Evolutionary conservation across 352 stramenopile species (phyloP).

Genomic region (Phytophthora meadii): DNA sequence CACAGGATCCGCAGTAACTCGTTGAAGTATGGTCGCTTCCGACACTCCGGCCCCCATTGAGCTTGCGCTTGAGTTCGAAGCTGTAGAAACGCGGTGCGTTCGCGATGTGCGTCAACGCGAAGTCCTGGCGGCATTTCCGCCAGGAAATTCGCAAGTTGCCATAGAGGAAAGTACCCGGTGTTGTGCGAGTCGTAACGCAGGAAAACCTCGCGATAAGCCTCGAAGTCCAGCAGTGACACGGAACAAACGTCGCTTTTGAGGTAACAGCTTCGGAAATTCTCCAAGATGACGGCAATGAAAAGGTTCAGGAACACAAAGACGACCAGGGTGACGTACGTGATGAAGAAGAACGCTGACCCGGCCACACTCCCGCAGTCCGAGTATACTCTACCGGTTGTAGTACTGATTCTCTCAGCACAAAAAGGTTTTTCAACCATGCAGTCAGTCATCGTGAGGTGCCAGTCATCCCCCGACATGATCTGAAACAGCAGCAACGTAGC

Average conservation of each 20-base stretch:
- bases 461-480: conserved; percentile 86
- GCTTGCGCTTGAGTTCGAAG: conserved; percentile 73
- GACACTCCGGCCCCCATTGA: conserved; percentile 46
- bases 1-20: conserved; percentile 76
- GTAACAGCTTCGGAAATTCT: conserved; percentile 87
- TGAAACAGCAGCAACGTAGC: conserved; percentile 77
- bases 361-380: conserved; percentile 68
- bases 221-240: conserved; percentile 81
- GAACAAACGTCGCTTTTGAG: conserved; percentile 77
- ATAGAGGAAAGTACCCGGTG: conserved; percentile 66
- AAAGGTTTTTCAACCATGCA: conserved; percentile 69
- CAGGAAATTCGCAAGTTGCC: conserved; percentile 70
- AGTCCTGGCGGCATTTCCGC: conserved; percentile 60
- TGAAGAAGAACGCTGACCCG: conserved; percentile 64
- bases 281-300: conserved; percentile 84
- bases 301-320: conserved; percentile 88
- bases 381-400: conserved; percentile 42
- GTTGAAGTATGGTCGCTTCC: conserved; percentile 77
- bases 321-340: conserved; percentile 76
- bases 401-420: conserved; percentile 55
- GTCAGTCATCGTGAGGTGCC: conserved; percentile 85
- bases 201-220: conserved; percentile 77
- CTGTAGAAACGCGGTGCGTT: conserved; percentile 72
- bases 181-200: conserved; percentile 63
- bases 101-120: conserved; percentile 43